Conservation (phyloP, 805 yeast genomes). For the Cyberlindnera maclurae region DNA sequence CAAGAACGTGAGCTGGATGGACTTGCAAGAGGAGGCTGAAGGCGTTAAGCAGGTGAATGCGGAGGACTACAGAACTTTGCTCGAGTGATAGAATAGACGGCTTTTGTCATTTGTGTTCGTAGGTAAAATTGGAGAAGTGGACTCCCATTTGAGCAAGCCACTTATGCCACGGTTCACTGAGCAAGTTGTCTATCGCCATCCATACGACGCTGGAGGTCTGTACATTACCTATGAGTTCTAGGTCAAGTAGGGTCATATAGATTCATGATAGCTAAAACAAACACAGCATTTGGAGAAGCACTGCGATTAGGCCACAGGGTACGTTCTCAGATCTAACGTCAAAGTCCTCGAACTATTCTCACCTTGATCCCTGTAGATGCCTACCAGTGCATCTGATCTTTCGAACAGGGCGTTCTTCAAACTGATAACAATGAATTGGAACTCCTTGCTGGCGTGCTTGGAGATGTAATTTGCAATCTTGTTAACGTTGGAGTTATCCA, state of each 20-base stretch:
- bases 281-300: no score
- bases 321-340: slow-evolving; percentile 63
- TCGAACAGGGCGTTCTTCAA: slow-evolving; percentile 84
- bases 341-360: slow-evolving; percentile 67
- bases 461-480: slow-evolving; percentile 82
- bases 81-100: no score
- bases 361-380: slow-evolving; percentile 78
- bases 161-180: slow-evolving; percentile 22
- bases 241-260: no score
- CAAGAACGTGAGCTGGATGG: slow-evolving; percentile 56
- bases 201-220: slow-evolving; percentile 45
- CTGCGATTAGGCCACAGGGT: slow-evolving; percentile 29
- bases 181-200: slow-evolving; percentile 44
- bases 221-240: no score
- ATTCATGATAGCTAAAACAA: neutral
- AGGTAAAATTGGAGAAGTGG: slow-evolving; percentile 43
- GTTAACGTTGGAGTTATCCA: slow-evolving; percentile 83
- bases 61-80: slow-evolving; percentile 19
- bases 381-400: slow-evolving; percentile 84
- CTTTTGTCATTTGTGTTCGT: no score
- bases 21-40: slow-evolving; percentile 51
- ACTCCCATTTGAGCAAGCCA: slow-evolving; percentile 30
- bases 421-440: slow-evolving; percentile 91
- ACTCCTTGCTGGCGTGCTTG: slow-evolving; percentile 63
- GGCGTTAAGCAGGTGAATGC: slow-evolving; percentile 50